phyloP scores from a whole-genome alignment of 1,139 yeast genomes.

The Kazachstania sp. region DNA sequence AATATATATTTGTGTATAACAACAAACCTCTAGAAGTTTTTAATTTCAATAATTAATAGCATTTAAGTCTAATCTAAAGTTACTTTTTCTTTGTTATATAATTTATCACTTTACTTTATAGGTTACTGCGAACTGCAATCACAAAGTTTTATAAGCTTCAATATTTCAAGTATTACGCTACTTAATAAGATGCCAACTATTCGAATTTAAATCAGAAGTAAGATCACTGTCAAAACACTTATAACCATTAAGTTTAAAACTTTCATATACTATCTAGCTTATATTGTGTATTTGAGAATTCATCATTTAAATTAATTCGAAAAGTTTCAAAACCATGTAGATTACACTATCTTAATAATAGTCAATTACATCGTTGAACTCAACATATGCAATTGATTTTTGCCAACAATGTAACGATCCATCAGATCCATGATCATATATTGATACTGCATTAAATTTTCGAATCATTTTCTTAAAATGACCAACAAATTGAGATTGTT shows the following conservation, averaged over 20 bases:
- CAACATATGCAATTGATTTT: not conserved
- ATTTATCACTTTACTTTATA: not conserved
- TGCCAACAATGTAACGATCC: not conserved
- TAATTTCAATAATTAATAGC: constrained; percentile 4
- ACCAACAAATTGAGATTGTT: too few relatives aligned
- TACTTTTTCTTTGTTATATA: not conserved
- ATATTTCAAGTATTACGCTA: not conserved
- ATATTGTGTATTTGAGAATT: constrained; percentile 22
- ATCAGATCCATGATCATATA: too few relatives aligned
- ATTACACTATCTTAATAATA: not conserved
- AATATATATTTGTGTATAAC: constrained; percentile 2
- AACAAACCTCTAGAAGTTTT: constrained; percentile 2
- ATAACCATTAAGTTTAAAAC: constrained; percentile 22
- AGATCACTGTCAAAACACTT: constrained; percentile 18
- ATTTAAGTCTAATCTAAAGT: not conserved
- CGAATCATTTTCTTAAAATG: too few relatives aligned
- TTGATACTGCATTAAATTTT: too few relatives aligned
- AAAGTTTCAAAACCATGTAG: not conserved
- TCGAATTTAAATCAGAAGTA: not conserved
- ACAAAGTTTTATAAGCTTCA: not conserved
- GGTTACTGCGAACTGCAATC: too few relatives aligned
- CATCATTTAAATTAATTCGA: constrained; percentile 15
- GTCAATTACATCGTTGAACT: not conserved
- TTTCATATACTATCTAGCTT: constrained; percentile 33
- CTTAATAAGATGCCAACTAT: not conserved